Base-by-base conservation (phyloP, 2,329 filamentous ascomycete genomes). In the Fusarium abutilonis region DNA sequence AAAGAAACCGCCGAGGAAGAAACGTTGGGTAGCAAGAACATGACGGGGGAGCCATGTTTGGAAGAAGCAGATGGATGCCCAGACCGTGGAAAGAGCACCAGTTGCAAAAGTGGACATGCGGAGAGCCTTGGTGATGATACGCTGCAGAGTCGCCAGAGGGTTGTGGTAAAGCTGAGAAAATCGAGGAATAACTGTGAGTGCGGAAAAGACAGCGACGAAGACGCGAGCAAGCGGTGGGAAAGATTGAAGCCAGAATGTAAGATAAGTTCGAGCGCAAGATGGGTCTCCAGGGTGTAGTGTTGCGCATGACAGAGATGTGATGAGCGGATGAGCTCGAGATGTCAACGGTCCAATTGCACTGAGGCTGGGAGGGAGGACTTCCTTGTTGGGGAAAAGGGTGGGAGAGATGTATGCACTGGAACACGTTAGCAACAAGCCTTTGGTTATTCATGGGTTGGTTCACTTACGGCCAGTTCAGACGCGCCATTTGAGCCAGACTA, bases 31-130 rank as follows among this genome's bases (percentile, higher is more conserved):
- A 0, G 93, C 86, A 1, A 97, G 81, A 9, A 93, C 81, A 6
- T 83, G 83, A 3, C 89, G 84, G 0, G 94, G 93, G 2, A 98
- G 82, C 70, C 89, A 83, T 41, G 84, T 80, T 76, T 96, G 92
- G 81, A 97, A 93, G 70, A 97, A 83, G 79, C 94, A 99, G 67
- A 97, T 88, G 54, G 87, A 89, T 1, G 88, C 93, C 95, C 95
- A 99, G 29, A 88, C 86, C 0, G 92, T 92, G 13, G 92, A 92
- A 55, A 97, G 87, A n/a, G 91, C 84, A 14, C 91, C 91, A 0
- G 93, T 93, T 28, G 69, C 73, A 70, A 96, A 93, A 5, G 91
- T 82, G 0, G 89, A 88, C 74, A 91, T 88, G 60, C 89, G 86
- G 28, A 97, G 82, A 17, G 94, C 88, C 29, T 83, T 82, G 31